phyloP scores from a whole-genome alignment of 768 basidiomycete species.

The Tulasnella sp. region DNA sequence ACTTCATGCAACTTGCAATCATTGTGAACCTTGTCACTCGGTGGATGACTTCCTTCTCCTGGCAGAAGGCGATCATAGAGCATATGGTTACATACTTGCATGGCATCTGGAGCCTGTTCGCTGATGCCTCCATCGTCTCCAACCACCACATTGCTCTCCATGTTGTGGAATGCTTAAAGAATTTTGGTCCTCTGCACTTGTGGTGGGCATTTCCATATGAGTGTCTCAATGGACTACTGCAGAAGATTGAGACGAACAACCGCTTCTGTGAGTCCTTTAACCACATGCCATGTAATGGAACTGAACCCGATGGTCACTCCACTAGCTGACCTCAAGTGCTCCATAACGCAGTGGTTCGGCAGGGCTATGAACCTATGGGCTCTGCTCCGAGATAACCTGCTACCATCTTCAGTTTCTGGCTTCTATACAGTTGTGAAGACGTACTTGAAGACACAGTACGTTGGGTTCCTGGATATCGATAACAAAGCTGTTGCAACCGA shows the following conservation, averaged over 20 bases:
- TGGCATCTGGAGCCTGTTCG: not conserved
- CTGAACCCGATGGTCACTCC: no score
- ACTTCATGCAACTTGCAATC: not conserved
- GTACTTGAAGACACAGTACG: not conserved
- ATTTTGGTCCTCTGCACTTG: not conserved
- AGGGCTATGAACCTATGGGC: not conserved
- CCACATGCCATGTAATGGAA: not conserved
- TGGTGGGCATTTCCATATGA: conserved; percentile 11
- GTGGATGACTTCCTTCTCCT: not conserved
- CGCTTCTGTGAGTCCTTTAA: not conserved
- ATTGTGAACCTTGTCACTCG: not conserved
- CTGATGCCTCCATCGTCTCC: not conserved
- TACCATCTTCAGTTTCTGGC: not conserved
- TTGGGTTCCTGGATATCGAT: no score
- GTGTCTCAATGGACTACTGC: not conserved
- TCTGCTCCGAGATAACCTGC: not conserved
- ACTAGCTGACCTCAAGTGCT: no score
- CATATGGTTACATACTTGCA: not conserved
- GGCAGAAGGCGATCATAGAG: not conserved
- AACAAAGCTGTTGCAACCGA: not conserved
- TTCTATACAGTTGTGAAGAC: not conserved
- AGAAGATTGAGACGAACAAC: not conserved
- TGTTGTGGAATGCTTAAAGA: not conserved
- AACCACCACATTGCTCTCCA: not conserved
- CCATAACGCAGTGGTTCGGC: not conserved